Percentiles rank a stretch among this genome's conserved stretches.
phyloP scores from a whole-genome alignment of 73 alveolate genomes.

The Urostyla sp. region DNA sequence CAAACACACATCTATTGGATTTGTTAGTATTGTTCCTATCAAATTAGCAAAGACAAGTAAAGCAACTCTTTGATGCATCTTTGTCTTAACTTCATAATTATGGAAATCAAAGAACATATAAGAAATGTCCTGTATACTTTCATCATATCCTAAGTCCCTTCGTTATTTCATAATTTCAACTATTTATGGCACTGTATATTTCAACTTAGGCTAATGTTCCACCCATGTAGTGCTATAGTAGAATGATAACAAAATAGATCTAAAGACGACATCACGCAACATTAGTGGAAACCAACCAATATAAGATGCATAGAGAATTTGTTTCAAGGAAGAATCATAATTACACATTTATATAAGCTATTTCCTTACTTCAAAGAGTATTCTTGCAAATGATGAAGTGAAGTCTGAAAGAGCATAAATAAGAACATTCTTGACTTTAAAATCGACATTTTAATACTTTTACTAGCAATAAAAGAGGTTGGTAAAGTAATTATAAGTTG shows the following conservation, averaged over 20 bases:
- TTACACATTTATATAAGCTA: conserved; percentile 61
- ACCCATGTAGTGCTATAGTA: conserved; percentile 63
- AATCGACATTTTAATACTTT: conserved; percentile 41
- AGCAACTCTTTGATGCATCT: conserved; percentile 45
- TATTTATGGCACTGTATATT: conserved; percentile 59
- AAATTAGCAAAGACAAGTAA: conserved; percentile 50
- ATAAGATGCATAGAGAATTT: conserved; percentile 28
- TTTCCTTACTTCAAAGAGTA: conserved; percentile 67
- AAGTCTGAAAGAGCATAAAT: conserved; percentile 49
- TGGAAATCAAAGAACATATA: conserved; percentile 62
- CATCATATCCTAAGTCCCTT: conserved; percentile 38
- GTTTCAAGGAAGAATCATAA: conserved; percentile 12
- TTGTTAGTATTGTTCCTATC: conserved; percentile 61
- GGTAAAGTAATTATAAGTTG: conserved; percentile 52
- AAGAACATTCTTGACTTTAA: conserved; percentile 57
- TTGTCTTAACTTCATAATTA: conserved; percentile 60
- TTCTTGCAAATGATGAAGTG: conserved; percentile 50
- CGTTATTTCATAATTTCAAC: conserved; percentile 48
- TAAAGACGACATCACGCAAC: conserved; percentile 55
- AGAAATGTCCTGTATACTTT: conserved; percentile 37
- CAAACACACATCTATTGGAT: conserved; percentile 71
- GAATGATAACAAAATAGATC: conserved; percentile 41
- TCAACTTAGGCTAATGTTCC: conserved; percentile 59
- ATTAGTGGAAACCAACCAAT: conserved; percentile 66
- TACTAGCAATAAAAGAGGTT: conserved; percentile 12